Evolutionary conservation across 768 basidiomycete species (phyloP), one percentile per base, ranked within the genome.

Genomic region (Mrakia blollopis): DNA sequence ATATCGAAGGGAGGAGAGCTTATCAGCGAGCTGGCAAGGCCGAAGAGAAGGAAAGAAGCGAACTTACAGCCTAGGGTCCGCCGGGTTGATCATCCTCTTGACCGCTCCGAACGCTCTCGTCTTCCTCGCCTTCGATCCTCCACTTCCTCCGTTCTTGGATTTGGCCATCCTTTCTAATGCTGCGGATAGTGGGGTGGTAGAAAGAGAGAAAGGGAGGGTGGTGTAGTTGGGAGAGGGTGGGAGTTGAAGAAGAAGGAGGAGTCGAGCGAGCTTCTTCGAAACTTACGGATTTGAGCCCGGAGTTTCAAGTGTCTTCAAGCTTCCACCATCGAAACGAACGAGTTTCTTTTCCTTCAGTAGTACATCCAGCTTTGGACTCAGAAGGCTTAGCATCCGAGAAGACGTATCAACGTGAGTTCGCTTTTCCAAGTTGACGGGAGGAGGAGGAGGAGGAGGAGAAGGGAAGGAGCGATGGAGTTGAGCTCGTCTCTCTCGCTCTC

Each of bases 21-120:
- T 14, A 50, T 72, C 70, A 72, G 70, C 1, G 21, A 25, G 9
- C 3, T 47, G 28, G 3, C 4, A 0, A 16, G 14, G 69, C 23
- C 62, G 65, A 37, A 44, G 52, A 39, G 50, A 28, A 65, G 68
- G 18, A 5, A 3, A 7, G 37, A 72, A 30, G 35, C 83, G 50
- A 52, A 82, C 92, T 80, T 82, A 95, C 95, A 98, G 84, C 80
- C 96, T 87, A 75, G 92, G 92, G 83, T 98, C 96, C 81, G 91
- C 92, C 0, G 96, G 96, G 82, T 94, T 94, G 77, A 98, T 85
- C 86, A 98, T 87, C 25, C 95, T 91, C 84, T 98, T 98, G 65
- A 96, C 93, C 14, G 89, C 85, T 2, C 94, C 96, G 83, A 98
- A 98, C 83, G 96, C 96, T 84, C 94, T 88, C 0, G 94, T 95